phyloP scores from a whole-genome alignment of 163 green algal genomes.

The Scenedesmus sp. region DNA sequence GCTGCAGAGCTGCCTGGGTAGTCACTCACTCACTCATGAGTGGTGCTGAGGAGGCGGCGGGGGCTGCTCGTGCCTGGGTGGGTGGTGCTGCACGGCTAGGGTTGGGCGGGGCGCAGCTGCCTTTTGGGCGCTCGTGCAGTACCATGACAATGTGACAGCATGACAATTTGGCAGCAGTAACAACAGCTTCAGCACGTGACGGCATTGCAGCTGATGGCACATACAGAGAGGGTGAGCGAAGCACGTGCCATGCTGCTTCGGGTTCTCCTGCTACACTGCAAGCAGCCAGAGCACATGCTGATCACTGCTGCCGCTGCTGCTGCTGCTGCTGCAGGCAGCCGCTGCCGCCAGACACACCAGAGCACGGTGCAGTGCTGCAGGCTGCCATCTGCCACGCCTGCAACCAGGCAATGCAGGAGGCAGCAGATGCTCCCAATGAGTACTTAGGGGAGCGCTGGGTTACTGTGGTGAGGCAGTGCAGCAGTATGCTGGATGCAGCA shows the following conservation, averaged over 20 bases:
- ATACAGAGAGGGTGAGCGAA: no score
- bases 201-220: no score
- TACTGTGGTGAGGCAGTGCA: background rate
- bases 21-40: no score
- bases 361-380: slow-evolving; percentile 24
- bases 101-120: background rate
- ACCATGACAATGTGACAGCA: background rate
- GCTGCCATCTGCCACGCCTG: background rate
- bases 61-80: background rate
- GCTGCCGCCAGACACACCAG: slow-evolving; percentile 25
- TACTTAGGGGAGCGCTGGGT: background rate
- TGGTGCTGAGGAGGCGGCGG: no score
- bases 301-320: background rate
- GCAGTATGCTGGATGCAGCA: background rate
- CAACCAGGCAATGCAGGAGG: background rate
- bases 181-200: background rate
- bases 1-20: no score
- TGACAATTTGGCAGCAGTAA: background rate
- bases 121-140: background rate
- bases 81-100: background rate
- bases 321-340: slow-evolving; percentile 19
- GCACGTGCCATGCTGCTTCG: no score
- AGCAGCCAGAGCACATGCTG: no score
- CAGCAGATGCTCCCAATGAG: background rate
- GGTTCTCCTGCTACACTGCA: no score